Evolutionary conservation across 2,329 filamentous ascomycete species (phyloP).

Genomic region (Hymenotorrendiella dingleyae): DNA sequence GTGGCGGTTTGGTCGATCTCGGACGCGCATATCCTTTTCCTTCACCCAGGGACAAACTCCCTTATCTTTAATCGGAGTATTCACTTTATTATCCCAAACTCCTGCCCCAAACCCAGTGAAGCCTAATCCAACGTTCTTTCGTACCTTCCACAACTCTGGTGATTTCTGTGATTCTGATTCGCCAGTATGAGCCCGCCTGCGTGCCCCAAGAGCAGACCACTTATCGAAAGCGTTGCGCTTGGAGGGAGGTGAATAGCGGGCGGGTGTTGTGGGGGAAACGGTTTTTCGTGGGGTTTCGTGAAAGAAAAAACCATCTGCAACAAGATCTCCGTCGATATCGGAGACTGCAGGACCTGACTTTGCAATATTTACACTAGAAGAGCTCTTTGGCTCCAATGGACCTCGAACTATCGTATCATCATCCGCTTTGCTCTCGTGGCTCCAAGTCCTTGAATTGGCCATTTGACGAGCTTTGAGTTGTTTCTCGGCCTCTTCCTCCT

Average conservation of each 20-base stretch:
- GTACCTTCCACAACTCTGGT: conserved; percentile 40
- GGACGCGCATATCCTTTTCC: conserved; percentile 37
- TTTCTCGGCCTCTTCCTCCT: conserved; percentile 60
- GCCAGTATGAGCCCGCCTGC: conserved; percentile 61
- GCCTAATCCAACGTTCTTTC: conserved; percentile 40
- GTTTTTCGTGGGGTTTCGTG: conserved; percentile 51
- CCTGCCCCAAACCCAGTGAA: conserved; percentile 40
- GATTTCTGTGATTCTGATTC: conserved; percentile 45
- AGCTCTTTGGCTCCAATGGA: conserved; percentile 48
- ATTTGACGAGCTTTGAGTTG: conserved; percentile 51
- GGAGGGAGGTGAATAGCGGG: conserved; percentile 58
- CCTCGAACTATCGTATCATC: conserved; percentile 42
- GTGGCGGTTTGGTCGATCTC: conserved; percentile 49
- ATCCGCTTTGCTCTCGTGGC: conserved; percentile 49
- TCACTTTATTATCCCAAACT: conserved; percentile 29
- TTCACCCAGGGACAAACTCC: conserved; percentile 43
- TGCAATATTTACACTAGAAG: conserved; percentile 43
- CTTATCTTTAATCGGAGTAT: conserved; percentile 31
- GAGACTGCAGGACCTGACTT: conserved; percentile 34
- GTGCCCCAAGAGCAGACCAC: conserved; percentile 83
- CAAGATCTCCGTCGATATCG: conserved; percentile 58
- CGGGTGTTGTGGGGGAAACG: conserved; percentile 33
- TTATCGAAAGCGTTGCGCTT: conserved; percentile 69
- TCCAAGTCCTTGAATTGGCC: conserved; percentile 72
- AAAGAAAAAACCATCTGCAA: conserved; percentile 67